Base-by-base conservation (phyloP, 2,329 filamentous ascomycete genomes). In the Curvularia sp. region DNA sequence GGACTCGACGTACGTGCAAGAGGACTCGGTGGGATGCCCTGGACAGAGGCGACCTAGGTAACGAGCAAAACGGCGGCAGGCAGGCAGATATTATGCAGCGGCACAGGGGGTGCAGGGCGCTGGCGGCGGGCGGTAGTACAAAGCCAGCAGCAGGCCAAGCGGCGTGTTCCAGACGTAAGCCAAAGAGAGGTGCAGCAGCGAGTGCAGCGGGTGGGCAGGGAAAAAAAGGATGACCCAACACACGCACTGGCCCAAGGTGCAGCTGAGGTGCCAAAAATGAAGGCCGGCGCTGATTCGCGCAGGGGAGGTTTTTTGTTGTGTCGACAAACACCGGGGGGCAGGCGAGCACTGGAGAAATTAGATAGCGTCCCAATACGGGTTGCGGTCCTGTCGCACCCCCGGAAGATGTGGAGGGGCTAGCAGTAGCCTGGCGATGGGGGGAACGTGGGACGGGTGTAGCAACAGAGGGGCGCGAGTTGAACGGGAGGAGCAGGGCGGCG, bases 31-130 rank as follows among this genome's bases (percentile, higher is more conserved):
- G 61, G 57, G 62, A 57, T 66, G 69, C 61, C 71, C 71, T 67
- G 68, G 71, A 69, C 64, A 64, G 63, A 3, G 67, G 30, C 67
- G 64, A 64, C 69, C 72, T 69, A 67, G 68, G 71, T 69, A 66
- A 66, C 58, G 62, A 66, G 58, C 64, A 61, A 57, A 57, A 55
- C 53, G 64, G 60, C 54, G 67, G 69, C 63, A 63, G 64, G 55
- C 53, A 57, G 58, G 54, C 57, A 72, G 68, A 71, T 75, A 69
- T 67, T 75, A 75, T 75, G 73, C 70, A 70, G 70, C 67, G 54
- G 67, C 63, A 64, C 61, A 73, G 70, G 71, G 61, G 71, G 61
- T 52, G 58, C 58, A 64, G 68, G 64, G 69, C 60, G 72, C 62
- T 71, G 70, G 68, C 57, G 62, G 65, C 61, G 51, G 63, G 47